Base-by-base conservation (phyloP, 257 asterid species). In the Perilla frutescens region DNA sequence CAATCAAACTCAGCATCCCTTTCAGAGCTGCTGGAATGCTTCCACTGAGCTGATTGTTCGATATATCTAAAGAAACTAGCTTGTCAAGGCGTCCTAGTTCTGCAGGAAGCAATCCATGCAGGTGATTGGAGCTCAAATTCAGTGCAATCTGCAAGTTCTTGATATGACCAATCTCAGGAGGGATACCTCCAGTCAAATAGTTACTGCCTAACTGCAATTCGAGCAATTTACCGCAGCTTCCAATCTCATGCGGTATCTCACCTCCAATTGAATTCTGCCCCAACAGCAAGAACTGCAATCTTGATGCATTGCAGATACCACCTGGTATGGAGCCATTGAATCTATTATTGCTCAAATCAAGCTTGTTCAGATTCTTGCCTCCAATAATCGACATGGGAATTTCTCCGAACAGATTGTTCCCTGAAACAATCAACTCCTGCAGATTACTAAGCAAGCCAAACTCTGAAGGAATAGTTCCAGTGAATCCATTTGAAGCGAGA, bases 1-100 rank as follows among this genome's bases (percentile, higher is more conserved):
- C 96, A 13, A 95, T 92, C 89, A 91, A 84, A 73, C 99, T 95
- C 60, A 86, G 79, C 99, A 95, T 95, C 70, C 98, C 99, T 70
- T 81, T 90, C 45, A 90, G 66, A 10, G 91, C 84, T 7, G 73
- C n/a, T 1, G 99, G 98, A 45, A 95, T 95, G 75, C 77, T 83
- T 53, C 99, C 98, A 34, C 81, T 57, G 32, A 95, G 87, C 81
- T 85, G 96, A 83, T 95, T 95, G 73, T 84, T 84, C 37, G 99
- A 90, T 7, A 95, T 82, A 60, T 95, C 98, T 65, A 95, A 81
- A 36, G 96, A 85, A 78, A 95, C 99, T 55, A 95, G 86, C 87
- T 90, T 95, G 86, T 92, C 98, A 4, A 95, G 89, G 70, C 84
- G 83, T 11, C 98, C 99, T 1, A 94, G 77, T 62, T 94, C 98